Conservation (phyloP, 1,139 yeast species). For the Magnusiomyces suaveolens region DNA sequence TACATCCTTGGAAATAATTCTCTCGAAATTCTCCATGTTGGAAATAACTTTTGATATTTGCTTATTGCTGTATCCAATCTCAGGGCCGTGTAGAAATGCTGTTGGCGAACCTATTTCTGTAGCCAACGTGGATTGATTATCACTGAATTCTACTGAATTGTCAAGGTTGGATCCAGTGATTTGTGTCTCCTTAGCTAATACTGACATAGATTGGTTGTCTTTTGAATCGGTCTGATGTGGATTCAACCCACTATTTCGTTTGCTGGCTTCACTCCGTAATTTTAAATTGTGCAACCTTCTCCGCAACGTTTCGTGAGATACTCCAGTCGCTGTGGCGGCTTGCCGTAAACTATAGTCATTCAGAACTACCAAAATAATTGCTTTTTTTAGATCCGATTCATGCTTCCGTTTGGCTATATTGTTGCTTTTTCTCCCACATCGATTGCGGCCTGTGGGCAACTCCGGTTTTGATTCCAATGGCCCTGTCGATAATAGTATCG, state of each 20-base stretch:
- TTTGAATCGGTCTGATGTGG: too few species aligned
- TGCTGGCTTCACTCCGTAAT: not conserved
- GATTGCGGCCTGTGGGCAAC: not conserved
- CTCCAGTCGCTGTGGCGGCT: slow-evolving; percentile 2
- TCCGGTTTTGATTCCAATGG: too few species aligned
- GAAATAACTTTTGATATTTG: not conserved
- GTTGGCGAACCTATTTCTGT: too few species aligned
- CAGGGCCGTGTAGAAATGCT: not conserved
- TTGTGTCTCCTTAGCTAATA: too few species aligned
- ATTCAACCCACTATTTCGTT: too few species aligned
- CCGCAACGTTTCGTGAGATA: slow-evolving; percentile 1
- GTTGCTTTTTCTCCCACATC: not conserved
- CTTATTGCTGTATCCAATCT: too few species aligned
- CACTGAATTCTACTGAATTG: too few species aligned
- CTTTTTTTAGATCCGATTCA: not conserved
- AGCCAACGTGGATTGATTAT: too few species aligned
- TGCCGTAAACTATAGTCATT: not conserved
- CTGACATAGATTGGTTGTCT: too few species aligned
- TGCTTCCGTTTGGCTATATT: not conserved
- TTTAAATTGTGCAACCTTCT: not conserved
- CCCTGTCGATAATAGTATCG: too few species aligned
- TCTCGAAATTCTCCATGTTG: not conserved
- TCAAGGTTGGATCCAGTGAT: too few species aligned
- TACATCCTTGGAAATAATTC: not conserved
- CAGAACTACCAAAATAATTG: not conserved